Base-by-base conservation (phyloP, 2,329 filamentous ascomycete genomes). In the Sporothrix euskadiensis region DNA sequence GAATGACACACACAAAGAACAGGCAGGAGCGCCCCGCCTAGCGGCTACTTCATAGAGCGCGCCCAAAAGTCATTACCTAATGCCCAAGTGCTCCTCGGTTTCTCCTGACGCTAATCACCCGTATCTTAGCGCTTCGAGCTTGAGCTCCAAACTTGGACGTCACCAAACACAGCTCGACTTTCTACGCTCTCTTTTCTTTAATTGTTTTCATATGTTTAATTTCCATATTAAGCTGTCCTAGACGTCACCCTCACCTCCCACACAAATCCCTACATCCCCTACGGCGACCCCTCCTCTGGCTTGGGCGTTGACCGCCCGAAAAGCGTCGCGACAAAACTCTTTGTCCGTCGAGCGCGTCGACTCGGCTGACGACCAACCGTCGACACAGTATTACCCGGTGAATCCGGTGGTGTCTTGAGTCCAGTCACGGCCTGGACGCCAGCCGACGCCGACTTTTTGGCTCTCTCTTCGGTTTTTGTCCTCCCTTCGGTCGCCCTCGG, bases 241-340 rank as follows among this genome's bases (percentile, higher is more conserved):
- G 26, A 26, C 26, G 26, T 26, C 2, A 26, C 26, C 26, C 26
- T 26, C 26, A 26, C 26, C 26, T 26, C 26, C 26, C 26, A 26
- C 26, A 26, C 26, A 26, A 26, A 26, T 30, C 52, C n/a, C 3
- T 26, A 6, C 26, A 26, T 26, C 26, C n/a, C 22, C 44, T 49
- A 44, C 22, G 68, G 9, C 1, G 75, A 65, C 8, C 72, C 49
- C 1, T 69, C 69, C 47, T 77, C 72, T 4, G 76, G 75, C 73
- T 69, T 77, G 78, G 56, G 71, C 10, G 75, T 73, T n/a, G 78
- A 78, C 71, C 78, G 80, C 14, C 81, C 80, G 77, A 87, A 85
- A 10, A 87, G 77, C 3, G 79, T 80, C 3, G 83, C 80, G 47
- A 86, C 83, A 61, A 87, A 86, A 76, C 85, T 87, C 78, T 83